A percentile compares a stretch with the other conserved stretches of the same genome.
phyloP scores from a whole-genome alignment of 495 filamentous ascomycete genomes.

The Cryomyces minteri region DNA sequence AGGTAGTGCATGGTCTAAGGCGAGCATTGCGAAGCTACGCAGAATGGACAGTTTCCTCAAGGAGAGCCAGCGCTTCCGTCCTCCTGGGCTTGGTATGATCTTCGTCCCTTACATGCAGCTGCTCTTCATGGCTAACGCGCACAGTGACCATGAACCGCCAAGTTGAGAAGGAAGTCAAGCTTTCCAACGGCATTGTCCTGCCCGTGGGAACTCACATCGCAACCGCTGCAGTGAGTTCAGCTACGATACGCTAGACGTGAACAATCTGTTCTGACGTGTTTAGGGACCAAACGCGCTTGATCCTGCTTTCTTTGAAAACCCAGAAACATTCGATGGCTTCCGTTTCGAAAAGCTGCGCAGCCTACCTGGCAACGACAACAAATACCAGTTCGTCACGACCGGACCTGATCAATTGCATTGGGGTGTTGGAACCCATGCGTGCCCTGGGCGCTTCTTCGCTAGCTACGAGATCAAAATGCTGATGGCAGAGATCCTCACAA shows the following conservation, averaged over 20 bases:
- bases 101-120: not conserved
- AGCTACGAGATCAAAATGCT: conserved; percentile 29
- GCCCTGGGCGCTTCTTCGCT: conserved; percentile 36
- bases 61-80: conserved; percentile 27
- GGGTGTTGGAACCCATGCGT: conserved; percentile 33
- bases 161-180: conserved; percentile 5
- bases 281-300: not conserved
- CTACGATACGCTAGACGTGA: not conserved
- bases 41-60: conserved; percentile 38
- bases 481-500: conserved; percentile 7
- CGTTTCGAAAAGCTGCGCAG: conserved; percentile 31
- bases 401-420: conserved; percentile 25
- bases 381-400: conserved; percentile 26
- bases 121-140: not conserved
- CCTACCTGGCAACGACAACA: conserved; percentile 13
- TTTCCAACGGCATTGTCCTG: conserved; percentile 12
- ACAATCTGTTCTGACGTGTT: too few species aligned
- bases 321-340: conserved; percentile 30
- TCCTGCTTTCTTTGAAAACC: conserved; percentile 1
- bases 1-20: conserved; percentile 17
- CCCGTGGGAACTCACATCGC: conserved; percentile 8
- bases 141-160: conserved; percentile 10
- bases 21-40: conserved; percentile 23
- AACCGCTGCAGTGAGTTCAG: not conserved
- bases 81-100: conserved; percentile 15